Base-by-base conservation (phyloP, 331 rosid species). In the Arachis monticola region DNA sequence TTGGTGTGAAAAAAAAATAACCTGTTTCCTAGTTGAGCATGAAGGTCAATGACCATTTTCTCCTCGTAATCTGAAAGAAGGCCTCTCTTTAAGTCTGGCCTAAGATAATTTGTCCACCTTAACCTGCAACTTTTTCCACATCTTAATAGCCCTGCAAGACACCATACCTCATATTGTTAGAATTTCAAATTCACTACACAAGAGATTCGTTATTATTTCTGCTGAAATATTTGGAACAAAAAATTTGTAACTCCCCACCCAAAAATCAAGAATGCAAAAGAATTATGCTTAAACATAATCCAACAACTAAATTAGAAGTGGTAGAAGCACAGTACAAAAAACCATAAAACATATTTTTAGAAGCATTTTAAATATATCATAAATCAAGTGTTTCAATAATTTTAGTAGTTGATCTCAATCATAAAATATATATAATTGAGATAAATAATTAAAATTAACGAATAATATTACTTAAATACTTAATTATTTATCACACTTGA, bases 61-160 rank as follows among this genome's bases (percentile, higher is more conserved):
- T 93, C 98, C 65, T 93, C 98, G 64, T 17, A 48, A 17, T 89
- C 92, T 35, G 98, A 91, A 14, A 93, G 80, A 61, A 93, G 96
- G 0, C 98, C 98, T 81, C 98, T 86, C 82, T 90, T 93, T 76
- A 93, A 83, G 71, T 93, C 98, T 70, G 98, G 98, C 56, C 98
- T 82, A 0, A 93, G 80, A 57, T 93, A 91, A 53, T 93, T 93
- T 5, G 97, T 91, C 98, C 98, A 93, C 77, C 97, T 88, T 8
- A 91, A 81, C 79, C 97, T 87, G 80, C 98, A 93, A 76, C 98
- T 93, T 67, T 93, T 93, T 3, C 98, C 98, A 74, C 98, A 93
- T 81, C 98, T 87, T 72, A 91, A 71, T 4, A 91, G 78, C 64
- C 95, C 97, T 91, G 89, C 81, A 88, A 60, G 46, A 38, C 68